Base-by-base conservation (phyloP, 177 flowering plant genomes). In the Vitis hybrid region DNA sequence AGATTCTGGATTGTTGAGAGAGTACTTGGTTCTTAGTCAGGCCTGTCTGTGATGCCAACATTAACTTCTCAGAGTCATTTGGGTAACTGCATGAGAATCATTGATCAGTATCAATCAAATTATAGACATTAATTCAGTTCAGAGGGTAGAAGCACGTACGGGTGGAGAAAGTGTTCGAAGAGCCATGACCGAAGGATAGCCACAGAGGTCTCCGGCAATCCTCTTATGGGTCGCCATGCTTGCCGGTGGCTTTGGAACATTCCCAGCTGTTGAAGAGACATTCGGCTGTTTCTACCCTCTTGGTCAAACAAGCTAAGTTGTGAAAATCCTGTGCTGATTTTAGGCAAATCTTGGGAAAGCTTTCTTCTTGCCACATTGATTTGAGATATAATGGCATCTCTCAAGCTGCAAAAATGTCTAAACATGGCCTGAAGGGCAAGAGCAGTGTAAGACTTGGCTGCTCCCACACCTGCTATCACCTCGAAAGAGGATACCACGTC, bases 81-180 rank as follows among this genome's bases (percentile, higher is more conserved):
- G 98, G 98, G 77, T 94, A 94, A 2, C 98, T 91, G 85, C 56
- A 31, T 22, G 10, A 60, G 12, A 45, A 22, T 66, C 64, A 69
- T 16, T 9, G 56, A 19, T 5, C 15, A 65, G 19, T 13, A 65
- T 9, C 29, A 39, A 11, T 6, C 33, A 26, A 49, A 16, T 10
- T 26, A 5, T 13, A 56, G 10, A 50, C 14, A 7, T 2, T 19
- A n/a, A 2, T 62, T 3, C 10, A 11, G 11, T 53, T 4, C 0
- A 33, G 16, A 22, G 29, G 45, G 58, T 60, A 9, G 18, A 66
- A 70, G 64, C 10, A 76, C 90, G 71, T 84, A 91, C 97, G 98
- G 98, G 73, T 94, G 93, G 18, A 93, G 89, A 63, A 93, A 89
- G 77, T 91, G 97, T 72, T 88, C 96, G 70, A 93, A 93, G 22